Base-by-base conservation (phyloP, 2,329 filamentous ascomycete genomes). In the Penicillium paneum region DNA sequence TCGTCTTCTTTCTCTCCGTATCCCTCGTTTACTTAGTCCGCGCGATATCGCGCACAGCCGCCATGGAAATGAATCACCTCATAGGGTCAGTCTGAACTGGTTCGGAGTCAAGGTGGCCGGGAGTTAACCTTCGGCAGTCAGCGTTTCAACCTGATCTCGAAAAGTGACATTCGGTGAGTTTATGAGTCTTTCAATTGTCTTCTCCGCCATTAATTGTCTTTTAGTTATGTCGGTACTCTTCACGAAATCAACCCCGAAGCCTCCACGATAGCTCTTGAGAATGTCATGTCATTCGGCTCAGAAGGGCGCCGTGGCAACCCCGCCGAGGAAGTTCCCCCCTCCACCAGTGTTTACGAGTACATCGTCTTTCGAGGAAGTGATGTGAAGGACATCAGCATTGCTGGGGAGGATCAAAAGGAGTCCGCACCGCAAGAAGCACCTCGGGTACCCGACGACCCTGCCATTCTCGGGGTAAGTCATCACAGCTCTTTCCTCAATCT, bases 241-340 rank as follows among this genome's bases (percentile, higher is more conserved):
- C 91, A 97, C 78, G 90, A 97, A 75, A 99, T 99, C 83, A 97
- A 97, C 76, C 96, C 93, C 59, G 92, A 96, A 75, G 89, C 91
- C 66, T 95, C 93, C 43, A 97, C 94, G 62, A 95, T 99, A 69
- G 95, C 94, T 39, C 86, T 99, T 62, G 92, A 99, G 73, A 93
- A 96, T 83, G 94, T 99, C 72, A 85, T 87, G 60, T 97, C 93
- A 3, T 95, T 88, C 71, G 94, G 94, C 65, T 97, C 94, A 29
- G 94, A 99, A 78, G 92, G 91, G 53, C 90, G 94, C 62, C 88
- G 87, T 70, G 84, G 82, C 63, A 86, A 87, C 64, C 87, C 88
- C 17, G 83, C 87, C 17, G 89, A 95, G 61, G 92, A 96, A 76
- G 89, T 96, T 55, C 78, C 88, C 35, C 83, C 91, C 3, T 93